Base-by-base conservation (phyloP, 2,329 filamentous ascomycete genomes). In the Cryoendolithus antarcticus region DNA sequence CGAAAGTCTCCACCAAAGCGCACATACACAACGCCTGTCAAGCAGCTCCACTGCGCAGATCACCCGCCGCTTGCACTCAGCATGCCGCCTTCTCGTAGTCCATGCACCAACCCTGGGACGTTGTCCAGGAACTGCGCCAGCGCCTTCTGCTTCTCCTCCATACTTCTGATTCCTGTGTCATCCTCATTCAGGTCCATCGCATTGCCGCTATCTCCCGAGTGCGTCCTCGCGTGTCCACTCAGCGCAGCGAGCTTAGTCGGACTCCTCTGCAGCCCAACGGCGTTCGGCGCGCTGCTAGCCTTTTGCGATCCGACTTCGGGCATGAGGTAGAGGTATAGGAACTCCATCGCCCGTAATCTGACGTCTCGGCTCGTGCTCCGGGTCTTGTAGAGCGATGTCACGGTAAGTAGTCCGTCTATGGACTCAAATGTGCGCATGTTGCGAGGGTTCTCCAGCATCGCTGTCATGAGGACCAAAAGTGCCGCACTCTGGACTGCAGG, bases 251-350 rank as follows among this genome's bases (percentile, higher is more conserved):
- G 37, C 42, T 55, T 55, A 34, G 48, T 50, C n/a, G 45, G 38
- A 27, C 36, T 45, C 38, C 50, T 41, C 42, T 52, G 49, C 36
- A 53, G 35, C 3, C 44, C 47, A 4, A 52, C 46, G 11, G 50
- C 55, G 30, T 54, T 53, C 2, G 51, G 52, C 24, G 50, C 50
- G 12, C 46, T 52, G 7, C 40, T 41, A n/a, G 43, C 46, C 6
- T 42, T 40, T 9, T 41, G 30, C 6, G 49, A 52, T 3, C 42
- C 35, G n/a, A 45, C 78, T 64, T 98, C 91, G 37, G 89, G 88
- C 81, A 96, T 94, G 51, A 98, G 79, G 62, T 96, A 98, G 63
- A 96, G 96, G 69, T 96, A 96, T 37, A 98, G 67, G 58, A 96
- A 96, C 62, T 96, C 91, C 50, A 95, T 80, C n/a, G 93, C 76